Base-by-base conservation (phyloP, 768 basidiomycete genomes). In the Boletellus ananas region DNA sequence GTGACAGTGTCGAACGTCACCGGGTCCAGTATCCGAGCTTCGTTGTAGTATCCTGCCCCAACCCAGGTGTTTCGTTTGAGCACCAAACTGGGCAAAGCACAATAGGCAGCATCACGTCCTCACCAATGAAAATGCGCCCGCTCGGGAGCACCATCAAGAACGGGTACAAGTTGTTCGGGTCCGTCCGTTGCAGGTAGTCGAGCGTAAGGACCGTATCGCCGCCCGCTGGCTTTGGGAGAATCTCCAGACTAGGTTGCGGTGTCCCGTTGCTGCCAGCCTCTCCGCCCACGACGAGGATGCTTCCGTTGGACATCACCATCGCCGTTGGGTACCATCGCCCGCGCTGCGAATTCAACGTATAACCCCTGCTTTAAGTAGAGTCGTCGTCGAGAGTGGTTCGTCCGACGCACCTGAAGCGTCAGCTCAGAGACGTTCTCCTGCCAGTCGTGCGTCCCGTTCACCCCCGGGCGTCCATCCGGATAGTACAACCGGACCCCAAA, bases 101-200 rank as follows among this genome's bases (percentile, higher is more conserved):
- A 6, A 6, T 6, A 5, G 23, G 7, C 23, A 25, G 23, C 23
- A 6, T 25, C 1, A 25, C 23, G 23, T 25, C 10, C 69, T 79
- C 44, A 85, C 87, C 84, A 35, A 86, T 75, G 62, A 90, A 90
- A 58, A 91, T 69, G 31, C 76, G 75, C 2, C 79, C 79, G 39
- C 82, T 83, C 0, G 89, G 87, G 14, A 91, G 75, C 7, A 89
- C 74, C 47, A 84, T 65, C 31, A 90, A 68, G 73, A 87, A 90
- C 0, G 89, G 88, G 58, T 91, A 91, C 43, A 91, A 65, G 58
- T 90, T 90, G 60, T 87, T 81, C 1, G 89, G 89, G 59, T 90
- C 84, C 5, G 89, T 90, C 23, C 86, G 75, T 31, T 71, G 62
- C 29, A 90, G 70, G 72, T 80, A 90, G 51, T 85, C 83, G 45